These are phyloP conservation scores for Microbotryum intermedium DNA, from an alignment of 1,284 basidiomycete genomes.

Conservation along the genomic window DNA sequence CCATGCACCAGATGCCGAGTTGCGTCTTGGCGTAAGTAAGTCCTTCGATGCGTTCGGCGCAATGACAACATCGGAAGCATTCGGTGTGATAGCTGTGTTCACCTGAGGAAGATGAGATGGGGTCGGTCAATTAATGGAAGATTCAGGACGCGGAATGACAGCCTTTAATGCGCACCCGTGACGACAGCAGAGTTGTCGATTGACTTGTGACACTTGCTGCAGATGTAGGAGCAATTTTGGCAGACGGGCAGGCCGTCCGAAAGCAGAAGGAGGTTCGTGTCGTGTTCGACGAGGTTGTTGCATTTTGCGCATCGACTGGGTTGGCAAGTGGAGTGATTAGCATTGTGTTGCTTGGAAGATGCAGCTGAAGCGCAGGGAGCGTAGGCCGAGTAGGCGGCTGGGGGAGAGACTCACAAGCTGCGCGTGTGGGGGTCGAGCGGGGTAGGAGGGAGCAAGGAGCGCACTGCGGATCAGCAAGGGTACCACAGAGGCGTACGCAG, in stretches of 20 bases:
- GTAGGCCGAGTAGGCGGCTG: too few relatives aligned
- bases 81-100: slow-evolving; percentile 98
- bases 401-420: slow-evolving; percentile 3
- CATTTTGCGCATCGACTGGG: slow-evolving; percentile 45
- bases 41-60: slow-evolving; percentile 89
- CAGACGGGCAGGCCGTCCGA: slow-evolving; percentile 96
- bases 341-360: background rate
- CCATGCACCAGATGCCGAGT: slow-evolving; percentile 86
- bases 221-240: slow-evolving; percentile 90
- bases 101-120: slow-evolving; percentile 43
- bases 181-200: slow-evolving; percentile 97
- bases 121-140: background rate
- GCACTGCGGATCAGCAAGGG: background rate
- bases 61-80: slow-evolving; percentile 96
- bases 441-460: background rate
- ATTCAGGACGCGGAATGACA: background rate
- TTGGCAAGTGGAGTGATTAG: background rate
- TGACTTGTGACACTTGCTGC: slow-evolving; percentile 80
- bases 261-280: slow-evolving; percentile 89
- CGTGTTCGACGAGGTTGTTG: slow-evolving; percentile 53
- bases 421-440: background rate
- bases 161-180: slow-evolving; percentile 46
- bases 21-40: slow-evolving; percentile 97
- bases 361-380: background rate
- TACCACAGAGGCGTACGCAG: background rate